phyloP scores from a whole-genome alignment of 2,329 filamentous ascomycete genomes.

The Ophiostoma himal-ulmi region DNA sequence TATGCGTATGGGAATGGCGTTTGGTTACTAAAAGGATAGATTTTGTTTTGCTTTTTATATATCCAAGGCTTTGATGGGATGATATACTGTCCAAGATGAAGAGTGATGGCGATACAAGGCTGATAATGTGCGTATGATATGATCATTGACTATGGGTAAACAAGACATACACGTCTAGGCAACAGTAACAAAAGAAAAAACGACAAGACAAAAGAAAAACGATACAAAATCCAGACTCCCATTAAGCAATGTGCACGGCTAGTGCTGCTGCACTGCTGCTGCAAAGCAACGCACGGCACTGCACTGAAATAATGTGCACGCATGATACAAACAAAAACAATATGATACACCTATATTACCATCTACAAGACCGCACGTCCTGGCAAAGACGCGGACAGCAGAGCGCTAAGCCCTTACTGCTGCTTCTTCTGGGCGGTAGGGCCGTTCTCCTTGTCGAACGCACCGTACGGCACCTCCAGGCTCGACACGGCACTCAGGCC shows the following conservation, averaged over 20 bases:
- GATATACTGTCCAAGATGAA: neutral
- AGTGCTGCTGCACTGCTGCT: neutral
- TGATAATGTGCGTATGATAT: neutral
- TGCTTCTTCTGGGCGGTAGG: slow-evolving; percentile 83
- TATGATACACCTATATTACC: slow-evolving; percentile 16
- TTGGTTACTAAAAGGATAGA: slow-evolving; percentile 16
- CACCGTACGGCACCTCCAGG: slow-evolving; percentile 83
- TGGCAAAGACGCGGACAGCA: neutral
- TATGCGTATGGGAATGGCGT: slow-evolving; percentile 11
- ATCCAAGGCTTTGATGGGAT: slow-evolving; percentile 2
- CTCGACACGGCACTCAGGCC: slow-evolving; percentile 71
- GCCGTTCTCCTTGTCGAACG: slow-evolving; percentile 94
- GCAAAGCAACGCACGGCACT: neutral
- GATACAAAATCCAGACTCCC: slow-evolving; percentile 7
- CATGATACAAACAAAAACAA: slow-evolving; percentile 12
- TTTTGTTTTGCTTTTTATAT: slow-evolving; percentile 8
- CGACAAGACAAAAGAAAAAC: neutral
- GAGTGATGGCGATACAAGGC: neutral
- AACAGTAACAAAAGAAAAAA: neutral
- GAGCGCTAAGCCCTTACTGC: slow-evolving; percentile 28
- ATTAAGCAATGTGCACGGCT: slow-evolving; percentile 1
- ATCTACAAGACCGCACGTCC: neutral
- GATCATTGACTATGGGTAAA: neutral
- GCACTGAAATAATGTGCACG: slow-evolving; percentile 6
- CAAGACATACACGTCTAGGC: neutral